Evolutionary conservation across 441 rosid species (phyloP), one percentile per base, ranked within the genome.

Genomic region (Hura crepitans): DNA sequence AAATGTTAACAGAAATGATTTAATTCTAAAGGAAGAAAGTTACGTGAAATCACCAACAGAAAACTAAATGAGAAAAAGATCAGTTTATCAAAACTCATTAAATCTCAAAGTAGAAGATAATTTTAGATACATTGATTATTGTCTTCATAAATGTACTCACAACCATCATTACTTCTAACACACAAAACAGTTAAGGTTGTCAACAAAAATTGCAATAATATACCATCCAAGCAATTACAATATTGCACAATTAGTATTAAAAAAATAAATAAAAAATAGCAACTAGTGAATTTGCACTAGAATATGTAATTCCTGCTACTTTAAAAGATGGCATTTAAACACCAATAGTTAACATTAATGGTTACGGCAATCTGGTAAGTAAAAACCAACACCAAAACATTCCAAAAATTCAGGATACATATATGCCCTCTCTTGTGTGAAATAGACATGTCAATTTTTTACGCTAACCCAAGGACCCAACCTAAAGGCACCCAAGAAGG

Each of bases 1-100:
- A 63, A 71, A 46, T 43, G 62, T 72, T 53, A 22, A 39, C 33
- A 57, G 45, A 25, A 15, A 70, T 42, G 27, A 49, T 49, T 55
- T 35, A 72, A 62, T 50, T 66, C 59, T 17, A 64, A 28, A 18
- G 20, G 57, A n/a, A 53, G 39, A 72, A n/a, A 12, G 43, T 46
- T n/a, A 49, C 53, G 8, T 30, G 60, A 23, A 42, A 22, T 13
- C 57, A 65, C n/a, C 31, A 47, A 30, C 51, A 62, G 12, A 33
- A 6, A 51, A 39, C 0, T 25, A 57, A 50, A 11, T 33, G 39
- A 23, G 30, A 17, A 18, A 63, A 55, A 53, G 2, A 46, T 62
- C 39, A 53, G 37, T 27, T 53, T 20, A 42, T 37, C 65, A 39
- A 62, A 69, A 43, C n/a, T 62, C 62, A 4, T 30, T 51, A 66